Conservation (phyloP, 768 basidiomycete species). For the Candolleomyces aberdarensis region DNA sequence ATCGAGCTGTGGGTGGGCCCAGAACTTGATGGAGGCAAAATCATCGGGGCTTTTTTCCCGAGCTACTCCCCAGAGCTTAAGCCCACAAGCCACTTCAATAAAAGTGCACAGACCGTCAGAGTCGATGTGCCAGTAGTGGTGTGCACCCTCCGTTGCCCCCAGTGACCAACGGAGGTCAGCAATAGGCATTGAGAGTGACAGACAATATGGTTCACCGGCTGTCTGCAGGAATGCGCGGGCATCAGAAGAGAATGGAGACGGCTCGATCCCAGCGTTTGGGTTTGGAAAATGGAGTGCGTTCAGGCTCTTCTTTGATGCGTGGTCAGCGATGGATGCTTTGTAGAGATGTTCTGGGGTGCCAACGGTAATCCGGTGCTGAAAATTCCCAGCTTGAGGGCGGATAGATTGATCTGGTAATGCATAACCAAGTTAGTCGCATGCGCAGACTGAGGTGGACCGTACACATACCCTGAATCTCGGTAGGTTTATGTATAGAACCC, state of each 20-base stretch:
- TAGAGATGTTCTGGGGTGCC: no score
- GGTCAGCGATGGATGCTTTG: no score
- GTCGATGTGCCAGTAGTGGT: constrained; percentile 16
- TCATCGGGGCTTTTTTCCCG: neutral
- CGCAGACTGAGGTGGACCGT: no score
- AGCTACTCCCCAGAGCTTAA: constrained; percentile 15
- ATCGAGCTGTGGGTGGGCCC: neutral
- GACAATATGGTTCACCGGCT: neutral
- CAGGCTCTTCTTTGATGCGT: constrained; percentile 22
- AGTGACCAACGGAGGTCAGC: constrained; percentile 16
- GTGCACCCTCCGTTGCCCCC: constrained; percentile 9
- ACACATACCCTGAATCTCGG: no score
- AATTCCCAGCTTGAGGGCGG: no score
- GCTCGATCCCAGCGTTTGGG: constrained; percentile 8
- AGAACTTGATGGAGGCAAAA: neutral
- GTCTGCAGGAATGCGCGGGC: neutral
- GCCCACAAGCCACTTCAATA: constrained; percentile 3
- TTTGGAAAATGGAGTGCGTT: constrained; percentile 42
- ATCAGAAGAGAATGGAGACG: neutral
- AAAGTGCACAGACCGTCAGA: constrained; percentile 13
- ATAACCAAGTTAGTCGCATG: no score
- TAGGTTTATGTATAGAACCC: no score
- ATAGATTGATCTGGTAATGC: no score
- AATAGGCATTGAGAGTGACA: neutral
- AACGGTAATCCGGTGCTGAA: no score